Evolutionary conservation across 1,139 yeast genomes (phyloP).

Genomic region (Candida sojae): DNA sequence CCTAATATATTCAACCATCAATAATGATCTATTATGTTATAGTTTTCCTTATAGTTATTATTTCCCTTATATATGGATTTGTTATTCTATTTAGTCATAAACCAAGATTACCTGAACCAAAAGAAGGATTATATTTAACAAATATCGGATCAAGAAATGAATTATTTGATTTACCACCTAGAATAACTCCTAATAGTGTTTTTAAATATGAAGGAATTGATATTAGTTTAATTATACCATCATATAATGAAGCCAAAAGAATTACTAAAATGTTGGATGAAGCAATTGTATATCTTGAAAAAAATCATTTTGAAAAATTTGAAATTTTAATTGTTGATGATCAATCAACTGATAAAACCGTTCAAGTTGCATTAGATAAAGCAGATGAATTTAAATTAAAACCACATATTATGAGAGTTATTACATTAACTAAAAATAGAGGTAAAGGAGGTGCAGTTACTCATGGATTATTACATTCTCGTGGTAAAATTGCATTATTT

Average conservation of each 20-base stretch:
- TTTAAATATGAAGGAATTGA: conserved; percentile 37
- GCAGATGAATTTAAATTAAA: conserved; percentile 52
- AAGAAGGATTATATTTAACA: conserved; percentile 54
- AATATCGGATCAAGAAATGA: conserved; percentile 25
- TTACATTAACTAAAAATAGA: conserved; percentile 69
- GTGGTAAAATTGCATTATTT: conserved; percentile 77
- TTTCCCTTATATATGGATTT: conserved; percentile 34
- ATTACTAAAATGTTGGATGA: conserved; percentile 78
- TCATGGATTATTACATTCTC: conserved; percentile 78
- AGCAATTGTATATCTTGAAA: conserved; percentile 57
- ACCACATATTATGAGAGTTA: conserved; percentile 68
- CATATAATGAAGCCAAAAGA: conserved; percentile 82
- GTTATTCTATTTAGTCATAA: conserved; percentile 58
- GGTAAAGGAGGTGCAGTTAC: conserved; percentile 99
- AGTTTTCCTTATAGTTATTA: conserved; percentile 13
- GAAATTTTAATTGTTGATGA: conserved; percentile 90
- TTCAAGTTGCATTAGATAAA: conserved; percentile 65
- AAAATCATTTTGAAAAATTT: conserved; percentile 40
- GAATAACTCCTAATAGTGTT: conserved; percentile 21
- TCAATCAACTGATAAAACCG: conserved; percentile 84
- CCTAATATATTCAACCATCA: neutral
- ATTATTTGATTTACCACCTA: conserved; percentile 29
- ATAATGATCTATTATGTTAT: conserved; percentile 6
- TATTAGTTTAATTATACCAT: conserved; percentile 83
- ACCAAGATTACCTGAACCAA: conserved; percentile 57